These are phyloP conservation scores for Leishmania major DNA, from an alignment of 208 protist genomes.

Conservation along the genomic window DNA sequence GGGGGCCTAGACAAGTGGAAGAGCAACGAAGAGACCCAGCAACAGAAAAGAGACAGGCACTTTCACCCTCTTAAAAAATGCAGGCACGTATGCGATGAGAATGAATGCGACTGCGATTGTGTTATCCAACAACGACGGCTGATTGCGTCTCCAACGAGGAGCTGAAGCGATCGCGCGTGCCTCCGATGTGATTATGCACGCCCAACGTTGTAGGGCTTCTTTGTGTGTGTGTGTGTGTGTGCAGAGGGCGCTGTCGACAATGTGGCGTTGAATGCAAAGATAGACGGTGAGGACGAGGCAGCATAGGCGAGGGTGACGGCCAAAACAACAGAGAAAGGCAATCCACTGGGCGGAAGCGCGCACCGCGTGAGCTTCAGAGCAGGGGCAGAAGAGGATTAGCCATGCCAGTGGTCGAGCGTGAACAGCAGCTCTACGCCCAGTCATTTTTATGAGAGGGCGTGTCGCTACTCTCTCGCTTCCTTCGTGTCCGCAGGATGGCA, in stretches of 20 bases:
- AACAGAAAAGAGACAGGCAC: neutral
- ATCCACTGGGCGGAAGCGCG: neutral
- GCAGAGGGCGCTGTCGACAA: too few relatives aligned
- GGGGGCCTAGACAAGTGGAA: neutral
- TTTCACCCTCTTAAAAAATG: neutral
- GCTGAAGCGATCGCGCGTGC: neutral
- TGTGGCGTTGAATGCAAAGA: too few relatives aligned
- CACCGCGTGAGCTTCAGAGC: neutral
- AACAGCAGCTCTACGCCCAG: neutral
- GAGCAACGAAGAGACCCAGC: neutral
- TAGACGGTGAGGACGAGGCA: neutral
- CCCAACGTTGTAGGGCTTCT: neutral
- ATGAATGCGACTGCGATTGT: neutral
- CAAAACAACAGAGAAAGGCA: neutral
- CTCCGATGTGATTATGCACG: too few relatives aligned
- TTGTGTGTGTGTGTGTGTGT: neutral
- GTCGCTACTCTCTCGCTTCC: neutral
- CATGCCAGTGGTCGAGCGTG: neutral
- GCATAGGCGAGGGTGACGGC: neutral
- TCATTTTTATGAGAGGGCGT: neutral
- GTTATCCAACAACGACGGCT: neutral
- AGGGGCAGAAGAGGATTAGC: neutral
- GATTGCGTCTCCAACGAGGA: neutral
- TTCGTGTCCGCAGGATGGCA: neutral
- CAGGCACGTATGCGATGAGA: neutral